Percentiles rank a stretch among this genome's conserved stretches.
Conservation (phyloP, 768 basidiomycete genomes). For the Boletus sensibilis region DNA sequence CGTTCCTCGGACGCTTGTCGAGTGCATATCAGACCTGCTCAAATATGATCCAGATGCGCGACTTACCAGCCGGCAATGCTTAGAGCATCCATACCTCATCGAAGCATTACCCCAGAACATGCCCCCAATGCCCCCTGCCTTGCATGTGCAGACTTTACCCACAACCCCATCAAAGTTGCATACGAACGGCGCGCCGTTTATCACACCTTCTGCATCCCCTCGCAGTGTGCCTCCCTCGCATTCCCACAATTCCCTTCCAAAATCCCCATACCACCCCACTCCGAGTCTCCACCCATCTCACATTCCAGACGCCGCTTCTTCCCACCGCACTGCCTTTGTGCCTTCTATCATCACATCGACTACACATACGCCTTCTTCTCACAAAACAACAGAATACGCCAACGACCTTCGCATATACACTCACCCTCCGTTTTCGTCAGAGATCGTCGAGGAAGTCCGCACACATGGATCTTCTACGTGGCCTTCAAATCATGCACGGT, state of each 20-base stretch:
- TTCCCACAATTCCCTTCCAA: conserved; percentile 44
- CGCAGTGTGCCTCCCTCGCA: conserved; percentile 50
- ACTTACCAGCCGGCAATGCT: conserved; percentile 81
- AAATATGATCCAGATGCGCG: conserved; percentile 89
- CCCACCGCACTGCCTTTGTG: conserved; percentile 55
- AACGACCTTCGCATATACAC: conserved; percentile 35
- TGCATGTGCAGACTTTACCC: conserved; percentile 42
- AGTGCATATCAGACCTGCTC: conserved; percentile 89
- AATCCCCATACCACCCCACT: conserved; percentile 38
- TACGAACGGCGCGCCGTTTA: conserved; percentile 36
- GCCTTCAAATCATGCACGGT: conserved; percentile 31
- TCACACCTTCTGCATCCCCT: conserved; percentile 41
- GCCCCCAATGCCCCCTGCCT: conserved; percentile 58
- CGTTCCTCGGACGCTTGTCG: conserved; percentile 77
- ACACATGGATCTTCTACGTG: conserved; percentile 24
- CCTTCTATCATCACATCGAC: conserved; percentile 37
- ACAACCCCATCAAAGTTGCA: conserved; percentile 38
- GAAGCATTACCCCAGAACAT: conserved; percentile 71
- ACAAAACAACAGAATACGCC: conserved; percentile 36
- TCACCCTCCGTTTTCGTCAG: conserved; percentile 33
- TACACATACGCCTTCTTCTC: conserved; percentile 30
- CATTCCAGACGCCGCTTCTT: conserved; percentile 48
- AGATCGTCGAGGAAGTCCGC: conserved; percentile 31
- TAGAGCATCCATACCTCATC: conserved; percentile 85
- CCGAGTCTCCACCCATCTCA: conserved; percentile 39